These are phyloP conservation scores for Fabrea salina DNA, from an alignment of 169 alveolate species.

Conservation along the genomic window DNA sequence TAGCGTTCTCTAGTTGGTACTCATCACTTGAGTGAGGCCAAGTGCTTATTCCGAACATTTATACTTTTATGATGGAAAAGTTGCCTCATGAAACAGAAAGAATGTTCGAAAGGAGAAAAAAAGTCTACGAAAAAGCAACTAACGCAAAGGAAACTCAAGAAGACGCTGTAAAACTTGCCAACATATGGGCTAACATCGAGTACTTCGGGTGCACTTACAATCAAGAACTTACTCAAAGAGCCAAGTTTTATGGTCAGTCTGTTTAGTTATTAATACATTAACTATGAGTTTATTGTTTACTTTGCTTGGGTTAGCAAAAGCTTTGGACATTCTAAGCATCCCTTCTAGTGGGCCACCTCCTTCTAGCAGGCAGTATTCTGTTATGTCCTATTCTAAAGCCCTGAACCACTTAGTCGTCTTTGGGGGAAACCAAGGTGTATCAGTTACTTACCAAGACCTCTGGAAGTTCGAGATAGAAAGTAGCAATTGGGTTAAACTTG, in stretches of 20 bases:
- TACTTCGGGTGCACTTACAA: neutral
- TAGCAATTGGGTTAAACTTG: neutral
- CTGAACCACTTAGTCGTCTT: neutral
- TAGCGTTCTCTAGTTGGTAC: too few species aligned
- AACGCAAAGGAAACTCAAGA: neutral
- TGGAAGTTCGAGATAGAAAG: neutral
- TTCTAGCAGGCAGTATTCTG: neutral
- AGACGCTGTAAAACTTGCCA: neutral
- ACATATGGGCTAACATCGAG: neutral
- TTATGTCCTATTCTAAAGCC: too few species aligned
- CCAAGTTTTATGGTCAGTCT: too few species aligned
- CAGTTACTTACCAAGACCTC: neutral
- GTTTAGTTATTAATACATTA: too few species aligned
- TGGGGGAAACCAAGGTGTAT: neutral
- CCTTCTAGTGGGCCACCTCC: conserved; percentile 10
- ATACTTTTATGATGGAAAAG: conserved; percentile 3
- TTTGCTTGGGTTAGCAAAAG: too few species aligned
- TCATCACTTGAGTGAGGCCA: too few species aligned
- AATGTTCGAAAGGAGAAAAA: neutral
- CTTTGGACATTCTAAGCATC: too few species aligned
- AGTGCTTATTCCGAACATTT: too few species aligned
- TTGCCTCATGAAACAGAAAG: conserved; percentile 4
- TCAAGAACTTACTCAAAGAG: neutral
- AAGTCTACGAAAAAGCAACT: neutral
- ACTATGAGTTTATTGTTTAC: too few species aligned